Evolutionary conservation across 2,329 filamentous ascomycete genomes (phyloP), one percentile per base, ranked within the genome.

Genomic region (Leptodontidium sp.): DNA sequence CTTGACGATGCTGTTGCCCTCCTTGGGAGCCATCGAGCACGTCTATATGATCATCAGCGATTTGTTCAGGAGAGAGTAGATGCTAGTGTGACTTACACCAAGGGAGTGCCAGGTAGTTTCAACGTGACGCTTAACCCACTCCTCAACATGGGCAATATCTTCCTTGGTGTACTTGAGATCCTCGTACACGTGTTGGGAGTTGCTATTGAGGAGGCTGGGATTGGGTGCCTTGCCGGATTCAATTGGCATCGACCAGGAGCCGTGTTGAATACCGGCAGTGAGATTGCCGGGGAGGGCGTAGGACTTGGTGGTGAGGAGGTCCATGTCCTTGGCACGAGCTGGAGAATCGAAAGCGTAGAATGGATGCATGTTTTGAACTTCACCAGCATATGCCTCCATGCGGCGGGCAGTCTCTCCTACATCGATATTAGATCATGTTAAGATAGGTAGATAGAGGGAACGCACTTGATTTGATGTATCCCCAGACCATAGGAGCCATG

Each of bases 401-500:
- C 87, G 85, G 12, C 88, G 85, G 38, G 84, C 81, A 65, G 90
- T 84, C 78, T 90, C 88, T 9, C 89, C 87, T 88, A 88, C 14
- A 87, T 71, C 7, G 85, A 82, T 73, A 83, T 86, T 77, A 85
- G 84, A n/a, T 49, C 15, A 11, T 24, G n/a, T 17, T 14, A 12
- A 5, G n/a, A 24, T 35, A 17, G 5, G 2, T 40, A n/a, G 6
- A 26, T 90, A 88, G 12, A 69, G 87, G 83, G 4, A 6, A 6
- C 83, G 76, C 88, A 3, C 92, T 86, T 1, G 92, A 12, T 80
- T 78, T 65, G 84, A 84, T 52, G 77, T 77, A 47, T 81, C 71
- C 92, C 91, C 92, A 94, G 6, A 94, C 91, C 89, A 92, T 93
- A 9, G 92, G 91, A 0, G 89, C 91, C 91, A 94, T 94, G 76